phyloP scores from a whole-genome alignment of 2,329 filamentous ascomycete species.

The Berkeleyomyces rouxiae region DNA sequence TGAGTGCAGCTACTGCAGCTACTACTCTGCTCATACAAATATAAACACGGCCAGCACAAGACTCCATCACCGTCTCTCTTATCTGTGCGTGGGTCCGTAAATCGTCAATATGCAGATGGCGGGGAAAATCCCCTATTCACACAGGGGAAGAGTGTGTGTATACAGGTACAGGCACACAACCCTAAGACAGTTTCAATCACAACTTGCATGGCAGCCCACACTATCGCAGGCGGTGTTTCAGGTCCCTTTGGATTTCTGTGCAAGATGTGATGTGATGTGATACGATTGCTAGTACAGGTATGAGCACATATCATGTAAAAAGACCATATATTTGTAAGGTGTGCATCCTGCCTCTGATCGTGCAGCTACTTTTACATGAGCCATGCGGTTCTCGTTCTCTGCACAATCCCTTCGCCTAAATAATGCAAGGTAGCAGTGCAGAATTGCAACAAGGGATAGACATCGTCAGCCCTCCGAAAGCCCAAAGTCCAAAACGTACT shows the following conservation, averaged over 20 bases:
- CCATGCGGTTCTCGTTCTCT: neutral
- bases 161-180: neutral
- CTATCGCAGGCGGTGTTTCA: too few relatives aligned
- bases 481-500: too few relatives aligned
- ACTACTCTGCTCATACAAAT: too few relatives aligned
- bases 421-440: neutral
- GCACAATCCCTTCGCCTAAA: neutral
- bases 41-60: neutral
- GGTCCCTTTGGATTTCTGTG: too few relatives aligned
- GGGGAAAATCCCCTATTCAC: neutral
- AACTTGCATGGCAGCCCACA: neutral
- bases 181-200: neutral
- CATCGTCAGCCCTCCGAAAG: too few relatives aligned
- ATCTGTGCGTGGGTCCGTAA: too few relatives aligned
- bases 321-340: neutral
- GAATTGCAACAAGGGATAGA: too few relatives aligned
- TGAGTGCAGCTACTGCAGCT: neutral
- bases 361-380: too few relatives aligned
- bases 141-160: neutral
- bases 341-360: neutral
- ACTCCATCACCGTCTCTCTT: neutral
- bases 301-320: too few relatives aligned
- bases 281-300: too few relatives aligned
- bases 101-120: neutral
- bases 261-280: too few relatives aligned